Percentiles rank a stretch among this genome's conserved stretches.
Evolutionary conservation across 1,284 basidiomycete species (phyloP).

Genomic region (Heterobasidion parviporum): DNA sequence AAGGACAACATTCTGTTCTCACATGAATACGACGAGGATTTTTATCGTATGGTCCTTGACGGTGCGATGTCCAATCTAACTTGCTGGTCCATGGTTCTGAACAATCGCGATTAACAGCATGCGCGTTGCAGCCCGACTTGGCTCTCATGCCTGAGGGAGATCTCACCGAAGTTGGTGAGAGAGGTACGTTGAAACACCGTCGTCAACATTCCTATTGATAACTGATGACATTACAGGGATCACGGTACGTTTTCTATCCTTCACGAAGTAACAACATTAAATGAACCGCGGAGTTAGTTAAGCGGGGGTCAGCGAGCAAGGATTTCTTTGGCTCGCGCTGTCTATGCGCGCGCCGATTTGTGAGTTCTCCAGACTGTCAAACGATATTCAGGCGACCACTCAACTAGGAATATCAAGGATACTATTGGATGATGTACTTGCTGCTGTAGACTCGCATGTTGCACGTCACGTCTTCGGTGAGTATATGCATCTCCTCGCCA

Average conservation of each 20-base stretch:
- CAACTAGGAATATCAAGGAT: constrained; percentile 18
- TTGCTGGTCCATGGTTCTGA: background rate
- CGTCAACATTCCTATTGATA: background rate
- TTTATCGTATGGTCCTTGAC: constrained; percentile 70
- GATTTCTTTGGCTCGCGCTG: constrained; percentile 37
- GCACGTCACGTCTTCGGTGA: constrained; percentile 42
- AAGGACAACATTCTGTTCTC: constrained; percentile 90
- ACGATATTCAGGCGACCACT: constrained; percentile 14
- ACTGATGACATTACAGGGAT: constrained; percentile 19
- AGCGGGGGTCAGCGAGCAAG: constrained; percentile 67
- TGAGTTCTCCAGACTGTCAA: constrained; percentile 21
- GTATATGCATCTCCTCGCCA: constrained; percentile 1
- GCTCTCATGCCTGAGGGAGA: constrained; percentile 67
- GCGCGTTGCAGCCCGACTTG: constrained; percentile 79
- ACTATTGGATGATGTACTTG: constrained; percentile 48
- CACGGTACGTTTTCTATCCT: constrained; percentile 20
- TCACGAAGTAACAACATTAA: no score
- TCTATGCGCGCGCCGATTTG: constrained; percentile 35
- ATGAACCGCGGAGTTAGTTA: constrained; percentile 18
- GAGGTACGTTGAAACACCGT: constrained; percentile 27
- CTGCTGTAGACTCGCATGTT: constrained; percentile 42
- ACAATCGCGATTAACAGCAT: constrained; percentile 40
- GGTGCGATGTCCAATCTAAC: constrained; percentile 29
- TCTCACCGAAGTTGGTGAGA: constrained; percentile 72
- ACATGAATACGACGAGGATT: constrained; percentile 76